Evolutionary conservation across 106 monocot genomes (phyloP), one percentile per base, ranked within the genome.

Genomic region (Alisma plantagoaquatica): DNA sequence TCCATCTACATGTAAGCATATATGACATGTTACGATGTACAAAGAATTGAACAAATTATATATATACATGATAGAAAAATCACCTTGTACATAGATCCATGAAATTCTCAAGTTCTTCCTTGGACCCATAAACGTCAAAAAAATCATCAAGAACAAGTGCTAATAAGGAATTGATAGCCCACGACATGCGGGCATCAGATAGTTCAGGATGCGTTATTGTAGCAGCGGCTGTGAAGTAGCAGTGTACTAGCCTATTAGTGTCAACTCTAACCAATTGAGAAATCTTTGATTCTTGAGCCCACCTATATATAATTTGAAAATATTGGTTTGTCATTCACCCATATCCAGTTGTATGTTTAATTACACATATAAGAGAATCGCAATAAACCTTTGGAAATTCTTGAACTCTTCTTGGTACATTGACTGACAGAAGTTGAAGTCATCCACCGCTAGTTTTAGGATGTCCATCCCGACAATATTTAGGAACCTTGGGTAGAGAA

Each of bases 121-220:
- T 50, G 10, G 85, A 98, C 48, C 98, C 90, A 43, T 79, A 84
- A 60, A 77, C 20, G 38, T 98, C 98, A 62, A 98, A 98, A 69
- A 98, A 86, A 64, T 98, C 98, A 77, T 98, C 98, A 58, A 90
- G 61, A 1, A 98, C 57, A 23, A 85, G 89, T 6, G 75, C 74
- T 20, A 98, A 76, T 23, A 98, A 75, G 11, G 60, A 60, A 63
- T 73, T 82, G 73, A 85, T 90, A 10, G 85, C 84, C 90, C 82
- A 90, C 48, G 69, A 67, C 26, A 82, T 30, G 22, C 60, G 59
- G 42, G 21, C 68, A 58, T 60, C 50, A 19, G 68, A 49, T 53
- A 69, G 42, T 44, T 69, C 23, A 60, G 51, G 21, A 29, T 7
- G 23, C 3, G 53, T 51, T 41, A 60, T 29, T 12, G 68, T 60